Evolutionary conservation across 2,329 filamentous ascomycete genomes (phyloP).

Genomic region (Scedosporium apiospermum): DNA sequence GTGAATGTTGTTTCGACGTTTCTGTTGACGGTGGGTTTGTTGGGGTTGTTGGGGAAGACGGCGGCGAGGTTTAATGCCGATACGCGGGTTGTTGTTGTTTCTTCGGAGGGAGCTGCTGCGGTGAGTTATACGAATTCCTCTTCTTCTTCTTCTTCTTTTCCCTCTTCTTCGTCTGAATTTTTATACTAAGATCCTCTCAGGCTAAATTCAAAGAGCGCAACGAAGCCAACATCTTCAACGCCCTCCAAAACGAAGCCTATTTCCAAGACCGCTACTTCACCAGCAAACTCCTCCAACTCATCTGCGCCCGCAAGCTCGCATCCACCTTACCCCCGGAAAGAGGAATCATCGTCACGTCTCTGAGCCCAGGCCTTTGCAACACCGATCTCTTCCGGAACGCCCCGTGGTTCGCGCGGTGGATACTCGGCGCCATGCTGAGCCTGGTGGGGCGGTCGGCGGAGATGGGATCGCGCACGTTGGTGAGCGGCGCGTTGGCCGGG

Average conservation of each 20-base stretch:
- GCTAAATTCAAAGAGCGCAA: constrained; percentile 18
- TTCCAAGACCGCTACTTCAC: constrained; percentile 15
- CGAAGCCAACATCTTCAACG: constrained; percentile 18
- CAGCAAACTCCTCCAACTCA: constrained; percentile 22
- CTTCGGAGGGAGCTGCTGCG: neutral
- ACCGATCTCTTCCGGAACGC: constrained; percentile 32
- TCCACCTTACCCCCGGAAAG: constrained; percentile 7
- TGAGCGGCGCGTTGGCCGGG: constrained; percentile 26
- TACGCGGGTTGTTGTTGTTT: neutral
- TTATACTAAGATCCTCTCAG: constrained; percentile 2
- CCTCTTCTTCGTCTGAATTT: neutral
- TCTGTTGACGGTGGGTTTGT: constrained; percentile 35
- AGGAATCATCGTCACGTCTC: constrained; percentile 36
- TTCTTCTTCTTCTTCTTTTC: neutral
- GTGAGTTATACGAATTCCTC: neutral
- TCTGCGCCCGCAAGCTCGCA: constrained; percentile 15
- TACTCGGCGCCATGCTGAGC: constrained; percentile 18
- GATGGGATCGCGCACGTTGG: constrained; percentile 34
- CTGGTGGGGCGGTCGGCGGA: constrained; percentile 33
- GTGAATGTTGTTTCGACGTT: constrained; percentile 45
- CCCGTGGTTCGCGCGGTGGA: constrained; percentile 7
- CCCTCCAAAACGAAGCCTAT: constrained; percentile 15
- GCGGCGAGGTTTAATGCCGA: constrained; percentile 8
- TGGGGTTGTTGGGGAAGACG: constrained; percentile 40
- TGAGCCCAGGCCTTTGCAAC: constrained; percentile 45